phyloP scores from a whole-genome alignment of 495 filamentous ascomycete species.

The Eremomyces bilateralis region DNA sequence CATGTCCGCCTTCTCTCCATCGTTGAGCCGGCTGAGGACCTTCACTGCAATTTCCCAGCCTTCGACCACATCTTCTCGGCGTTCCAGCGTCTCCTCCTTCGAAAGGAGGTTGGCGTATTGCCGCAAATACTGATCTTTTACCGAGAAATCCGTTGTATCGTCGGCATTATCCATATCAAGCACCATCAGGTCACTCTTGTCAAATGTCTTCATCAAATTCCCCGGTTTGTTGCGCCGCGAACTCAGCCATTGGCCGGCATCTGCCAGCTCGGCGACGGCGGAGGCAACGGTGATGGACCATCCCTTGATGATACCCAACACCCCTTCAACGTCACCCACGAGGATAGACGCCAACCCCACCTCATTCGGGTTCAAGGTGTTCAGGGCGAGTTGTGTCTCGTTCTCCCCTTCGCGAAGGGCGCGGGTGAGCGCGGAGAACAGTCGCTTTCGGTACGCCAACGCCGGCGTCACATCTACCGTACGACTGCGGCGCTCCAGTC shows the following conservation, averaged over 20 bases:
- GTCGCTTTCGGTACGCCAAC: conserved; percentile 30
- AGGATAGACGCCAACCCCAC: conserved; percentile 60
- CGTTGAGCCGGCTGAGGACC: conserved; percentile 51
- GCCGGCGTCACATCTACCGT: conserved; percentile 24
- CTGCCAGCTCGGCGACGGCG: conserved; percentile 59
- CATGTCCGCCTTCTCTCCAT: conserved; percentile 37
- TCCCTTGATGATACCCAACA: conserved; percentile 45
- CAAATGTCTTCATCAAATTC: conserved; percentile 24
- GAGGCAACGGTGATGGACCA: conserved; percentile 61
- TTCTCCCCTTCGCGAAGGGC: conserved; percentile 21
- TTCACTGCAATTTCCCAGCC: conserved; percentile 78
- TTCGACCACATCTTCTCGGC: conserved; percentile 15
- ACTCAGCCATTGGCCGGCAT: conserved; percentile 50
- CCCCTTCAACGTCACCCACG: conserved; percentile 51
- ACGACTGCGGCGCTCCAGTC: conserved; percentile 12
- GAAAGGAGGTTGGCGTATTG: conserved; percentile 47
- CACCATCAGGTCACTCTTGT: conserved; percentile 39
- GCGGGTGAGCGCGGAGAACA: conserved; percentile 28
- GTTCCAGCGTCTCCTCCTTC: conserved; percentile 39
- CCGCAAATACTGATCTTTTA: background rate
- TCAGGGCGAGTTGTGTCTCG: conserved; percentile 38
- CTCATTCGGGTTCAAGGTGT: conserved; percentile 48
- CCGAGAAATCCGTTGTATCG: background rate
- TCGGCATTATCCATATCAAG: conserved; percentile 12
- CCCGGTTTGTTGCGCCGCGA: conserved; percentile 7